Conservation (phyloP, 495 filamentous ascomycete species). For the Echria macrotheca region DNA sequence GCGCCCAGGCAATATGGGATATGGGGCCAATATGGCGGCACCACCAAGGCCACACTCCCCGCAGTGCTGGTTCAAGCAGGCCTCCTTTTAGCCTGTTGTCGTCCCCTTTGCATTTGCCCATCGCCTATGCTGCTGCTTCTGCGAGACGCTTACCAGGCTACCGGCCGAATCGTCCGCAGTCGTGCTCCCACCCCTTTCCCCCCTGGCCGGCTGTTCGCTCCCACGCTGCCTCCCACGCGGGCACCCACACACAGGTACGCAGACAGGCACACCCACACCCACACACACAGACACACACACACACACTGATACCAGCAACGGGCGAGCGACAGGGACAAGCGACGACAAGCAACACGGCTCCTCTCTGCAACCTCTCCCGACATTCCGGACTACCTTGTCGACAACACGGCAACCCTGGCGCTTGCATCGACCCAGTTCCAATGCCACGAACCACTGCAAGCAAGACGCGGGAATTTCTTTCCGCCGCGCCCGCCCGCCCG, state of each 20-base stretch:
- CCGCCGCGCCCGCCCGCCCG: not conserved
- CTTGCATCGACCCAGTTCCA: no score
- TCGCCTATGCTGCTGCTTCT: constrained; percentile 8
- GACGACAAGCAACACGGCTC: not conserved
- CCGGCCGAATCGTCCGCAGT: constrained; percentile 22
- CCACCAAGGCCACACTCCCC: no score
- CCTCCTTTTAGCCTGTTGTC: constrained; percentile 24
- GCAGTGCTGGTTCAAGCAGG: not conserved
- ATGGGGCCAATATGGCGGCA: constrained; percentile 15
- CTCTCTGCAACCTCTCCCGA: constrained; percentile 19
- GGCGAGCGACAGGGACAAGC: no score
- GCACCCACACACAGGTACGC: not conserved
- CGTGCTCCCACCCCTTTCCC: constrained; percentile 8
- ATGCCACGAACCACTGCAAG: no score
- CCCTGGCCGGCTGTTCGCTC: no score
- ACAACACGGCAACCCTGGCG: no score
- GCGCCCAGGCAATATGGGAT: constrained; percentile 10
- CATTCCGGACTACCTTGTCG: constrained; percentile 22
- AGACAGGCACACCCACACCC: not conserved
- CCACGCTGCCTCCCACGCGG: constrained; percentile 3
- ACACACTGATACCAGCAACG: no score
- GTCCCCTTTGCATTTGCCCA: constrained; percentile 14
- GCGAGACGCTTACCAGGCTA: constrained; percentile 15
- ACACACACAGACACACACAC: no score
- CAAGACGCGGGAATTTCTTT: not conserved